A percentile compares a stretch with the other conserved stretches of the same genome.
Conservation (phyloP, 331 rosid genomes). For the Acacia pycnantha region DNA sequence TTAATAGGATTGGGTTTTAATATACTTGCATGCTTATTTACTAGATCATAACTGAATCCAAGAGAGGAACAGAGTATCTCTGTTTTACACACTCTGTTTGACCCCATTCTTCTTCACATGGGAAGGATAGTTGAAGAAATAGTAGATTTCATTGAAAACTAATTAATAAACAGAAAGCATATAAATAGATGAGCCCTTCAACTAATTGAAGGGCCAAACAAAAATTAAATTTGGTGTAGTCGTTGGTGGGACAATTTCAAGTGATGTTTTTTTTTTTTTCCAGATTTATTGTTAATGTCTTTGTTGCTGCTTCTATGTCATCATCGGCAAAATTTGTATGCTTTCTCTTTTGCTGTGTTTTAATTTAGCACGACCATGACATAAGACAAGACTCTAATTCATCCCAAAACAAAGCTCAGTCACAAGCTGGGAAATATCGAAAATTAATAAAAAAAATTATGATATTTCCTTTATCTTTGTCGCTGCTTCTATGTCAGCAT, state of each 20-base stretch:
- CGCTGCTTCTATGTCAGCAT: constrained; percentile 22
- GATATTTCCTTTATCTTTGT: not conserved
- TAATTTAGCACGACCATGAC: not conserved
- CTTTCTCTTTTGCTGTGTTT: constrained; percentile 4
- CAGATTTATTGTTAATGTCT: constrained; percentile 1
- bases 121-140: not conserved
- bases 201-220: constrained; percentile 36
- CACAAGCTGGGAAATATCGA: not conserved
- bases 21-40: not conserved
- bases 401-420: not conserved
- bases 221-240: constrained; percentile 16
- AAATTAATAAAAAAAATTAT: not conserved
- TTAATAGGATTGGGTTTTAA: not conserved
- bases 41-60: not conserved
- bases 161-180: not conserved
- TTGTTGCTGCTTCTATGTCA: constrained; percentile 13
- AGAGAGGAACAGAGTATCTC: not conserved
- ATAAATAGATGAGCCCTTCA: constrained; percentile 1
- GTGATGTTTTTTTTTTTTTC: constrained; percentile 7
- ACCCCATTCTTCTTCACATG: not conserved
- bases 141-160: not conserved
- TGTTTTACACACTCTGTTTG: not conserved
- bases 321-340: constrained; percentile 29
- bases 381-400: constrained; percentile 16
- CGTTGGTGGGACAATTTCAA: constrained; percentile 34